Evolutionary conservation across 352 stramenopile species (phyloP).

Genomic region (Paralagenidium karlingii): DNA sequence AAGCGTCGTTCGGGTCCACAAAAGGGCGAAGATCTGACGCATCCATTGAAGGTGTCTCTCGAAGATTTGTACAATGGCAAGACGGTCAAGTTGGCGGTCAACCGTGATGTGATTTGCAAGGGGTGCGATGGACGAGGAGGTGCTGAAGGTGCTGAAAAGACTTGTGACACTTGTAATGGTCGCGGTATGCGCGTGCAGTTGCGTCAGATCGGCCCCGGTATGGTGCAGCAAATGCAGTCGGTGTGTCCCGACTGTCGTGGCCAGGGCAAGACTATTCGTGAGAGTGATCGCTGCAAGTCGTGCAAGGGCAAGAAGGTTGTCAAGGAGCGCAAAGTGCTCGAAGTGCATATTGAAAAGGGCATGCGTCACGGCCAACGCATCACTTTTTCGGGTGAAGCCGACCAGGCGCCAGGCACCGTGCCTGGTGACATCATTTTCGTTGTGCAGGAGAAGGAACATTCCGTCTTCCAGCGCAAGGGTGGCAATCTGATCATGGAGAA

Average conservation of each 20-base stretch:
- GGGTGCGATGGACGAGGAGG: constrained; percentile 83
- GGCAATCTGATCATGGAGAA: constrained; percentile 95
- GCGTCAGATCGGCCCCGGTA: constrained; percentile 94
- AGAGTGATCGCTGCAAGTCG: constrained; percentile 86
- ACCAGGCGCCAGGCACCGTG: constrained; percentile 89
- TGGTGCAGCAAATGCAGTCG: constrained; percentile 97
- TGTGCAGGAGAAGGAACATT: constrained; percentile 95
- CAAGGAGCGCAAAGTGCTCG: constrained; percentile 96
- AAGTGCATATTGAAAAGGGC: constrained; percentile 98
- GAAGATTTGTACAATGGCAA: constrained; percentile 99
- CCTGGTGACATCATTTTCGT: constrained; percentile 96
- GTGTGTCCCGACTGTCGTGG: constrained; percentile 90
- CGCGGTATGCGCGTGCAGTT: constrained; percentile 92
- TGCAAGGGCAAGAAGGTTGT: constrained; percentile 92
- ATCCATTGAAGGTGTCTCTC: constrained; percentile 94
- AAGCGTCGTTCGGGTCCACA: constrained; percentile 72
- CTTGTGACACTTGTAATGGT: constrained; percentile 91
- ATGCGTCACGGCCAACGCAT: constrained; percentile 97
- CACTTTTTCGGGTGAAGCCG: constrained; percentile 92
- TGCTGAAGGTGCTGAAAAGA: constrained; percentile 88
- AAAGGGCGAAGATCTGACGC: constrained; percentile 92
- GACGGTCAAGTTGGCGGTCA: constrained; percentile 96
- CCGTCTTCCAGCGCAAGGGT: constrained; percentile 93
- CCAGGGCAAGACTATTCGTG: constrained; percentile 90
- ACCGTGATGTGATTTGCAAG: constrained; percentile 87